Base-by-base conservation (phyloP, 202 grass and related monocot genomes). In the Zizania palustris region DNA sequence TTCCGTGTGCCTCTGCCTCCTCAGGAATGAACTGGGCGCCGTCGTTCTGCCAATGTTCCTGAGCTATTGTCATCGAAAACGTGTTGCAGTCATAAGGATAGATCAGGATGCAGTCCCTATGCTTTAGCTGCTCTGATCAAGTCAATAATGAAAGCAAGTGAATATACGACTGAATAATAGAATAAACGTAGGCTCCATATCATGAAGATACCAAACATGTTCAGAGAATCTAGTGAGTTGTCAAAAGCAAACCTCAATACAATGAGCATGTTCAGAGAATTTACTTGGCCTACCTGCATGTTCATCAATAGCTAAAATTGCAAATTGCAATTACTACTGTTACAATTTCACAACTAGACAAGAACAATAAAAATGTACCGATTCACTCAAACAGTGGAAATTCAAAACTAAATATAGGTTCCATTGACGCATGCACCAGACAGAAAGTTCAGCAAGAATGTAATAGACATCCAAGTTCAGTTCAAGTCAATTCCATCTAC, bases 401-500 rank as follows among this genome's bases (percentile, higher is more conserved):
- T 3, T 48, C 12, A 78, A 38, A 8, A 63, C 33, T n/a, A 65
- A 58, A 15, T 55, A 15, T 55, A 60, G 54, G 50, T 72, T 48
- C 18, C 57, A 55, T 21, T 1, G 44, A 59, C 40, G 65, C 3
- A 82, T 72, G 48, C 19, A 55, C 6, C 51, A 19, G 51, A 55
- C 48, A 51, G 1, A 4, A 63, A 81, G 66, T 78, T 63, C n/a
- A 40, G 11, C 36, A 1, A 53, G 60, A 77, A 58, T n/a, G 28
- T 28, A 28, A 49, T 38, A 46, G 7, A 9, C 22, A 49, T 28
- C 36, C 0, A 3, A 75, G 40, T 16, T 38, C 55, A 71, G 41
- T 38, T 84, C 56, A 69, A 6, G 35, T 28, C 39, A 33, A 69
- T 9, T 14, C 5, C 15, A 37, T 67, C 80, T 82, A 66, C 10